phyloP scores from a whole-genome alignment of 441 rosid species.

The Dalechampia spathulata region DNA sequence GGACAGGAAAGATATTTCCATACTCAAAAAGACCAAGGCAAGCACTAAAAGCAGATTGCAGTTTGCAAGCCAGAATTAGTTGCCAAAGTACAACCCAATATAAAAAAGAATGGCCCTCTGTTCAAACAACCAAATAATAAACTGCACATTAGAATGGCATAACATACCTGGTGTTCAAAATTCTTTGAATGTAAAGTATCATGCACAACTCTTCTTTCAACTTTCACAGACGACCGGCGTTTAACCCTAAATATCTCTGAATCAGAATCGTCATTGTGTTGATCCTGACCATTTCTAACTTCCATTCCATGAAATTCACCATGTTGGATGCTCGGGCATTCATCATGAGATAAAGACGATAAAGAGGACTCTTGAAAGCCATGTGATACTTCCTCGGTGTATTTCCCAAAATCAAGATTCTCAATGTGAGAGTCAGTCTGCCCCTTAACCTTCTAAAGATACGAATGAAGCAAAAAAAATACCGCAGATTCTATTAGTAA shows the following conservation, averaged over 20 bases:
- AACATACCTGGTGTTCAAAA: constrained; percentile 48
- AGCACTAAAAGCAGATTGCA: no score
- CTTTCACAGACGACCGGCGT: constrained; percentile 66
- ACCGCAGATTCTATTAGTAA: not conserved
- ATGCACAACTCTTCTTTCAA: constrained; percentile 42
- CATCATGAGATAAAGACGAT: constrained; percentile 35
- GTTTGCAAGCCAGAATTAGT: no score
- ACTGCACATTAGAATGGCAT: not conserved
- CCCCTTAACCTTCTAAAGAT: constrained; percentile 34
- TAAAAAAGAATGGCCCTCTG: not conserved
- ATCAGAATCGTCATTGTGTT: constrained; percentile 79
- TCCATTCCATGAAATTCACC: constrained; percentile 23
- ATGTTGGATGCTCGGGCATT: constrained; percentile 18
- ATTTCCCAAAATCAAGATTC: constrained; percentile 26
- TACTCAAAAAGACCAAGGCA: not conserved
- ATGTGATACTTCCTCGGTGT: constrained; percentile 35
- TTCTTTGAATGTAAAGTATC: constrained; percentile 28
- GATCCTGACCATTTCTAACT: constrained; percentile 27
- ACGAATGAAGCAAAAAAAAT: not conserved
- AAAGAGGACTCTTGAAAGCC: constrained; percentile 27
- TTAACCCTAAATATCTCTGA: constrained; percentile 83
- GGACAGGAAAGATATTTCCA: not conserved
- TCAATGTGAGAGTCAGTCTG: constrained; percentile 29
- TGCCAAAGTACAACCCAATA: not conserved
- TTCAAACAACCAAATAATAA: not conserved